phyloP scores from a whole-genome alignment of 1,284 basidiomycete species.

The Pulchroboletus neoregius region DNA sequence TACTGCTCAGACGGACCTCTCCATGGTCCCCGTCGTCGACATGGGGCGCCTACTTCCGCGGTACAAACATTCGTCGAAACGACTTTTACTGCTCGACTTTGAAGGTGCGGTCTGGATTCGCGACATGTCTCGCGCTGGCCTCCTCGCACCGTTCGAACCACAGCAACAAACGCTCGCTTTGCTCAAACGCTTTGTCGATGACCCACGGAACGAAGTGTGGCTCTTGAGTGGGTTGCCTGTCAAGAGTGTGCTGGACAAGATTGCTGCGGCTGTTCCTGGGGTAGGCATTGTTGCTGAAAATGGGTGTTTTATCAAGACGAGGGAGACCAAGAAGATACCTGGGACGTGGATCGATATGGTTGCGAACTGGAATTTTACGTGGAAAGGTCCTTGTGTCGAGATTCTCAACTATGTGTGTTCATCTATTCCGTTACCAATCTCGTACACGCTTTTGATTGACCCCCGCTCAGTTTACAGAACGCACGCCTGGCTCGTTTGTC shows the following conservation, averaged over 20 bases:
- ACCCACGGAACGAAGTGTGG: conserved; percentile 76
- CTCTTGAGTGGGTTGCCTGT: conserved; percentile 73
- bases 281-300: conserved; percentile 87
- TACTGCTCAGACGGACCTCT: conserved; percentile 33
- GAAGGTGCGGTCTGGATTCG: conserved; percentile 73
- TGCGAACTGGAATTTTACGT: conserved; percentile 70
- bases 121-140: conserved; percentile 45
- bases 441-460: background rate
- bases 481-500: conserved; percentile 80
- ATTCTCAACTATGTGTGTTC: conserved; percentile 73
- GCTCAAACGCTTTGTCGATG: conserved; percentile 59
- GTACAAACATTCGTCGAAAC: conserved; percentile 59
- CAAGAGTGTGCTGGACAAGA: conserved; percentile 56
- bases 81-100: conserved; percentile 74
- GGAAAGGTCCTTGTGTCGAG: conserved; percentile 77
- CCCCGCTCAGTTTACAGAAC: conserved; percentile 69
- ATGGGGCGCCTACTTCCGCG: conserved; percentile 50
- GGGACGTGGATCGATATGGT: conserved; percentile 76
- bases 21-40: conserved; percentile 49
- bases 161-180: conserved; percentile 54
- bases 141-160: conserved; percentile 45
- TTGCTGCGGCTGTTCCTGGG: conserved; percentile 57
- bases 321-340: conserved; percentile 31
- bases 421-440: background rate
- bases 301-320: conserved; percentile 77